These are phyloP conservation scores for Alternaria postmessia DNA, from an alignment of 2,329 filamentous ascomycete genomes.

Conservation along the genomic window DNA sequence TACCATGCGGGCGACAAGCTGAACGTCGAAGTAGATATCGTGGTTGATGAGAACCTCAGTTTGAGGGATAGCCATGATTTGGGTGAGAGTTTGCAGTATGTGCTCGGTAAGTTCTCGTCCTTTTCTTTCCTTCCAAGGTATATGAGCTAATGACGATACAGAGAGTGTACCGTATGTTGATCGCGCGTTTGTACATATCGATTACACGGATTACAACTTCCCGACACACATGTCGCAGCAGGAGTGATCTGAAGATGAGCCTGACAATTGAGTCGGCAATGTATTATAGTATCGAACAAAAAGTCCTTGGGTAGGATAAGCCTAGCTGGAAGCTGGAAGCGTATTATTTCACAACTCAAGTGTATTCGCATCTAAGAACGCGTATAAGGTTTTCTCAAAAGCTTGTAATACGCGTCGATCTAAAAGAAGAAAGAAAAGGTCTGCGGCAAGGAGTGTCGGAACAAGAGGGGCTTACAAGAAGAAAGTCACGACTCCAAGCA, in stretches of 20 bases:
- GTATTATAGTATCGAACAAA: neutral
- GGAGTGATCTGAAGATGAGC: constrained; percentile 30
- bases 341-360: too few relatives aligned
- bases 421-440: too few relatives aligned
- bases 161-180: constrained; percentile 80
- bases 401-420: too few relatives aligned
- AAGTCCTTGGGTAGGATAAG: neutral
- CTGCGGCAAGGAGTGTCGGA: too few relatives aligned
- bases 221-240: constrained; percentile 61
- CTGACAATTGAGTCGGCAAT: neutral
- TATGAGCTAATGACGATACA: constrained; percentile 22
- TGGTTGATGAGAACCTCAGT: constrained; percentile 77
- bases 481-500: too few relatives aligned
- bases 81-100: constrained; percentile 80
- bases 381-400: too few relatives aligned
- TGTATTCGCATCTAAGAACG: too few relatives aligned
- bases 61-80: constrained; percentile 84
- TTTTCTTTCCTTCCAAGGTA: neutral
- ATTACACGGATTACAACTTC: constrained; percentile 60
- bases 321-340: neutral
- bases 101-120: constrained; percentile 62
- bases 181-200: constrained; percentile 62
- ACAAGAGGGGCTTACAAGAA: too few relatives aligned
- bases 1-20: constrained; percentile 88
- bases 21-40: constrained; percentile 83